Conservation (phyloP, 768 basidiomycete genomes). For the Xerocomus spinulosus region DNA sequence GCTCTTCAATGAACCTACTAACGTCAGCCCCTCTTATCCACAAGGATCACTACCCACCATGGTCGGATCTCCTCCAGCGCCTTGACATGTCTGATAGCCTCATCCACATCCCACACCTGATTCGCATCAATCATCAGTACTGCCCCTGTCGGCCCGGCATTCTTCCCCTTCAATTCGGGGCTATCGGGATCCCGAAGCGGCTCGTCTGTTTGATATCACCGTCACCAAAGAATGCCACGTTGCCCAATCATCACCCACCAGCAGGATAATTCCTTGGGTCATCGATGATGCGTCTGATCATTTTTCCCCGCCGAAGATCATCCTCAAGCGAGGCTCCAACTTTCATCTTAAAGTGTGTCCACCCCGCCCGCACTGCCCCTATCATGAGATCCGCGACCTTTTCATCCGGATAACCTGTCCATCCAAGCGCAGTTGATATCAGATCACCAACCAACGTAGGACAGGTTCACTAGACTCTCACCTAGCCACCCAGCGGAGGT, state of each 20-base stretch:
- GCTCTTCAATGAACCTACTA: slow-evolving; percentile 86
- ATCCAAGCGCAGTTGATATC: neutral
- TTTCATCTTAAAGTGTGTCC: slow-evolving; percentile 99
- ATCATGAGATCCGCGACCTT: slow-evolving; percentile 80
- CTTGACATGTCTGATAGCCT: slow-evolving; percentile 85
- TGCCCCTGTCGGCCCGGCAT: slow-evolving; percentile 86
- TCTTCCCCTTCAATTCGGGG: slow-evolving; percentile 70
- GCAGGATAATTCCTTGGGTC: slow-evolving; percentile 68
- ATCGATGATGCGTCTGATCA: slow-evolving; percentile 91
- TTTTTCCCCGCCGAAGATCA: slow-evolving; percentile 77
- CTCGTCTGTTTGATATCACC: slow-evolving; percentile 25
- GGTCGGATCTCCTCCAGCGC: slow-evolving; percentile 63
- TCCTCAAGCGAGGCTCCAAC: slow-evolving; percentile 78
- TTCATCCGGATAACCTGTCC: slow-evolving; percentile 85
- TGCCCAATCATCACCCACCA: slow-evolving; percentile 33
- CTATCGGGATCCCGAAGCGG: slow-evolving; percentile 46
- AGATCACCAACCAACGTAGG: neutral
- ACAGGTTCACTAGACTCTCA: slow-evolving; percentile 22
- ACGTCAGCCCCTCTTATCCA: slow-evolving; percentile 9
- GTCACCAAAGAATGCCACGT: neutral
- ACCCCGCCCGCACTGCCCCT: slow-evolving; percentile 79
- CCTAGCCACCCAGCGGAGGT: slow-evolving; percentile 90
- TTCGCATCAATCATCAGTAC: slow-evolving; percentile 96
- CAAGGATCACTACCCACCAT: slow-evolving; percentile 3
- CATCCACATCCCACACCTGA: slow-evolving; percentile 88